These are phyloP conservation scores for Tricholoma furcatifolium DNA, from an alignment of 768 basidiomycete species.

Conservation along the genomic window DNA sequence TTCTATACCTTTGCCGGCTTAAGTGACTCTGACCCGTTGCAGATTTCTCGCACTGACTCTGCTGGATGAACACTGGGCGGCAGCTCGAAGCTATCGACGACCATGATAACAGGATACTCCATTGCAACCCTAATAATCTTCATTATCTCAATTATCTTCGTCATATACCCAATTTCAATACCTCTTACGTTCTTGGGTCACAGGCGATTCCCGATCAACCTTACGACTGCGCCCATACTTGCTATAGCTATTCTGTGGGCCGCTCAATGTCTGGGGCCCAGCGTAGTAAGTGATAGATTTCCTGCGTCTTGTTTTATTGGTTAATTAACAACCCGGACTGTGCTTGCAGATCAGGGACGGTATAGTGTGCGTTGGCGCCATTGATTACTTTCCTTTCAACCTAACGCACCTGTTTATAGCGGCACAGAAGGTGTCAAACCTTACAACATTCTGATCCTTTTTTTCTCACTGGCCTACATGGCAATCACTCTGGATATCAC, in stretches of 20 bases:
- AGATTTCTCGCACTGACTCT: background rate
- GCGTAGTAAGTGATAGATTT: constrained; percentile 9
- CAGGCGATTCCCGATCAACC: constrained; percentile 39
- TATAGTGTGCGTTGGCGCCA: constrained; percentile 49
- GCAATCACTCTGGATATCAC: constrained; percentile 89
- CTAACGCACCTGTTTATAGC: constrained; percentile 4
- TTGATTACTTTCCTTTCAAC: background rate
- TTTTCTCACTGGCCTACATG: constrained; percentile 91
- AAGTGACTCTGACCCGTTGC: too few species aligned
- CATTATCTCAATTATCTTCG: constrained; percentile 50
- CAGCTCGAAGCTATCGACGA: background rate
- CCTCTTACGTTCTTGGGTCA: constrained; percentile 29
- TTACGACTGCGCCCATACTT: constrained; percentile 54
- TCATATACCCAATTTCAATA: constrained; percentile 45
- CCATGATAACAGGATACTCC: constrained; percentile 44
- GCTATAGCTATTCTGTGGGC: constrained; percentile 56
- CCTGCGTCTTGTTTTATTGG: background rate
- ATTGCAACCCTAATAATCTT: constrained; percentile 53
- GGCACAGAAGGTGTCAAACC: constrained; percentile 71
- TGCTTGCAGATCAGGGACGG: constrained; percentile 57
- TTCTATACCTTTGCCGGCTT: too few species aligned
- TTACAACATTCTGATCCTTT: constrained; percentile 90
- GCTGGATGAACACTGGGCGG: background rate
- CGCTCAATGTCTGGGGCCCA: constrained; percentile 48
- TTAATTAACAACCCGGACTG: background rate